Conservation (phyloP, 2,329 filamentous ascomycete genomes). For the Claviceps monticola region DNA sequence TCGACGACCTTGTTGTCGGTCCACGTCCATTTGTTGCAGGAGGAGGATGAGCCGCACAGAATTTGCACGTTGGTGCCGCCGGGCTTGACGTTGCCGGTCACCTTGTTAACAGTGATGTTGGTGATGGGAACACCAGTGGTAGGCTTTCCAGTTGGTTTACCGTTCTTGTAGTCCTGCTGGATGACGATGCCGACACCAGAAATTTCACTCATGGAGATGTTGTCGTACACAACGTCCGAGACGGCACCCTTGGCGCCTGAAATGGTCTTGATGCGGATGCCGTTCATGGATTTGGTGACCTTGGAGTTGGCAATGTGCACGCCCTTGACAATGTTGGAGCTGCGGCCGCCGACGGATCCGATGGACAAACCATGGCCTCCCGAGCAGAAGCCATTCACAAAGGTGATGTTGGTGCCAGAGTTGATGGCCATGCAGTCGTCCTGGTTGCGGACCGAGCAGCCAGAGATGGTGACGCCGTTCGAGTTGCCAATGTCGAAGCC, state of each 20-base stretch:
- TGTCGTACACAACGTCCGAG: background rate
- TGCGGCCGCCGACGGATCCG: constrained; percentile 2
- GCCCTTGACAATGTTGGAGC: background rate
- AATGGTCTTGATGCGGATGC: constrained; percentile 1
- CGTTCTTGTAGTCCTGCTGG: constrained; percentile 34
- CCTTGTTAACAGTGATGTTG: constrained; percentile 25
- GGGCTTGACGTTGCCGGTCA: background rate
- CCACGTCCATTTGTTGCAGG: background rate
- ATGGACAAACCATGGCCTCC: background rate
- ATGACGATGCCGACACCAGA: constrained; percentile 25
- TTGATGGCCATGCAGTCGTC: constrained; percentile 3
- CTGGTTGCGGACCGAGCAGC: background rate
- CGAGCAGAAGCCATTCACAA: background rate
- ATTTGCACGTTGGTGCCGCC: background rate
- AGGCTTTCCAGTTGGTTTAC: constrained; percentile 28
- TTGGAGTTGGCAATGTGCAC: constrained; percentile 1
- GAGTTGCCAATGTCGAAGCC: background rate
- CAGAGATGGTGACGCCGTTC: background rate
- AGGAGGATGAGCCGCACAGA: background rate
- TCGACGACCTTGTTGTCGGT: background rate
- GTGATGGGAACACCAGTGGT: constrained; percentile 40
- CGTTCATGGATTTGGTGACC: background rate
- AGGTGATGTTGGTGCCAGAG: background rate
- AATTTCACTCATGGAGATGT: constrained; percentile 16
- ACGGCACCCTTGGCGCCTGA: background rate